Evolutionary conservation across 2,329 filamentous ascomycete genomes (phyloP).

Genomic region (Xylariaceae sp.): DNA sequence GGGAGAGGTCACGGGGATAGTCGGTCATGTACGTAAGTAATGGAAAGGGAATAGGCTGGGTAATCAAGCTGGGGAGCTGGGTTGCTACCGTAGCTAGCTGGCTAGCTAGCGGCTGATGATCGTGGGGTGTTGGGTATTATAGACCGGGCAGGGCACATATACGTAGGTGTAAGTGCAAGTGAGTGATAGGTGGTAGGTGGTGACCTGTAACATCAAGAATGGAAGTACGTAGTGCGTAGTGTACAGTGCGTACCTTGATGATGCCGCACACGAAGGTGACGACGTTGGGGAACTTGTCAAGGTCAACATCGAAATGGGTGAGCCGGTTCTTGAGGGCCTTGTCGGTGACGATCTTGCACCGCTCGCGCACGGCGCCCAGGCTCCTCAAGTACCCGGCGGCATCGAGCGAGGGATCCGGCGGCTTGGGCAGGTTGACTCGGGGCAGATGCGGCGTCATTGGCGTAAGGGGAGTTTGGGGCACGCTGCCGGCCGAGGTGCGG

Average conservation of each 20-base stretch:
- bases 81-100: too few species aligned
- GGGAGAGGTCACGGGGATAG: not conserved
- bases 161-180: constrained; percentile 3
- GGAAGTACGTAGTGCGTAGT: not conserved
- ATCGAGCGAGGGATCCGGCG: constrained; percentile 85
- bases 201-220: too few species aligned
- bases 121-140: not conserved
- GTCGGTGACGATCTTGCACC: constrained; percentile 71
- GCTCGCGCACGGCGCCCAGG: constrained; percentile 83
- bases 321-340: constrained; percentile 78
- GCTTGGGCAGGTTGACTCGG: constrained; percentile 78
- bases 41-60: too few species aligned
- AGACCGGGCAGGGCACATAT: constrained; percentile 9
- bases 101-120: constrained; percentile 2
- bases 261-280: constrained; percentile 88
- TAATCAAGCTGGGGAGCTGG: not conserved
- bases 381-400: constrained; percentile 90
- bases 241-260: constrained; percentile 71
- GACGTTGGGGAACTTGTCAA: constrained; percentile 80
- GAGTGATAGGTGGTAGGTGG: too few species aligned
- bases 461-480: constrained; percentile 52
- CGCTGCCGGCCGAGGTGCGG: constrained; percentile 55
- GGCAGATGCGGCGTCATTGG: constrained; percentile 61
- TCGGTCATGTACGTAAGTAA: not conserved
- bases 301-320: constrained; percentile 86